phyloP scores from a whole-genome alignment of 805 yeast genomes.

The Grigorovia transvaalensis region DNA sequence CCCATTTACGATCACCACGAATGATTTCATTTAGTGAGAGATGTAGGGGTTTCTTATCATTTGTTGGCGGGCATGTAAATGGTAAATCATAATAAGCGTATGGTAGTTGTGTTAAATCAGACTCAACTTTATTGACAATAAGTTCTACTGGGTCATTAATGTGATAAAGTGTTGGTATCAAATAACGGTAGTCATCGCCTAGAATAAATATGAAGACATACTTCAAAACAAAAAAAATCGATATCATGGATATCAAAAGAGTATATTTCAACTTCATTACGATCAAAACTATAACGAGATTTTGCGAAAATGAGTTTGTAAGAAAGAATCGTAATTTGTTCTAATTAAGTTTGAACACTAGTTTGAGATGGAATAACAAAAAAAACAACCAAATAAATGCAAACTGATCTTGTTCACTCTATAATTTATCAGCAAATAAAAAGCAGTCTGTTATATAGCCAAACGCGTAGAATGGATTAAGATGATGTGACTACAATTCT shows the following conservation, averaged over 20 bases:
- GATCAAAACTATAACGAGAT: background rate
- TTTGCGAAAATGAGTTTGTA: too few species aligned
- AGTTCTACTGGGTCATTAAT: conserved; percentile 57
- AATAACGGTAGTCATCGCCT: conserved; percentile 9
- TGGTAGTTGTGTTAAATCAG: conserved; percentile 63
- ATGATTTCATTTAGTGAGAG: conserved; percentile 67
- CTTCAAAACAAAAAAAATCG: background rate
- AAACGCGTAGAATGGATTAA: too few species aligned
- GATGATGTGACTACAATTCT: too few species aligned
- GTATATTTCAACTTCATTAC: conserved; percentile 1
- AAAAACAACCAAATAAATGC: too few species aligned
- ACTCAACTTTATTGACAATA: conserved; percentile 66
- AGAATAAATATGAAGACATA: background rate
- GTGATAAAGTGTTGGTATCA: conserved; percentile 29
- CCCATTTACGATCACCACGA: conserved; percentile 72
- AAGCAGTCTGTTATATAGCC: too few species aligned
- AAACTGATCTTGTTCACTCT: too few species aligned
- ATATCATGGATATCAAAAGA: background rate
- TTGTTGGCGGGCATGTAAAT: conserved; percentile 65
- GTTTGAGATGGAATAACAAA: too few species aligned
- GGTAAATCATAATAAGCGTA: conserved; percentile 68
- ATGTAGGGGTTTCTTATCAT: conserved; percentile 46
- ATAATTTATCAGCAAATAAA: too few species aligned
- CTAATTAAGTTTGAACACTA: background rate
- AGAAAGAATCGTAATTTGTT: too few species aligned